Percentiles rank a stretch among this genome's conserved stretches.
Conservation (phyloP, 495 filamentous ascomycete genomes). For the Jackrogersella minutella region DNA sequence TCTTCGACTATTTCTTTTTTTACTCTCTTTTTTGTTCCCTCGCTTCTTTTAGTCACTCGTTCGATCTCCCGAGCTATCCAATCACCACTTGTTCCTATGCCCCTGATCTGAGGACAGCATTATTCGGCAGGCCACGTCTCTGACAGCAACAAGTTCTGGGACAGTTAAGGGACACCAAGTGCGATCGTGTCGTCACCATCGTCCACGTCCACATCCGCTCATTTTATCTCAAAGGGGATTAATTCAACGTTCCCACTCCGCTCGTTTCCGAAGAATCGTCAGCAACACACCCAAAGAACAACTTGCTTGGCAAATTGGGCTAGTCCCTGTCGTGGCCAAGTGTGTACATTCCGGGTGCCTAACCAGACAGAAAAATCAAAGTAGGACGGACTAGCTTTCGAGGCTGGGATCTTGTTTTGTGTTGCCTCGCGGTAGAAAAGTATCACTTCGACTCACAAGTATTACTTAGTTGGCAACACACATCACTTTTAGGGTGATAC, state of each 20-base stretch:
- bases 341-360: conserved; percentile 5
- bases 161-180: conserved; percentile 33
- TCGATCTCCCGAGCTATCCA: conserved; percentile 33
- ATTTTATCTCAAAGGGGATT: conserved; percentile 29
- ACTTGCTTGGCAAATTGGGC: conserved; percentile 22
- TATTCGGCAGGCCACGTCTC: conserved; percentile 42
- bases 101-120: conserved; percentile 47
- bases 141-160: conserved; percentile 34
- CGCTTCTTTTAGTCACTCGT: conserved; percentile 41
- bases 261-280: conserved; percentile 37
- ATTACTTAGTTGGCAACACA: conserved; percentile 27
- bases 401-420: conserved; percentile 17
- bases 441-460: conserved; percentile 8
- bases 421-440: conserved; percentile 8
- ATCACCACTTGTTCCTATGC: conserved; percentile 33
- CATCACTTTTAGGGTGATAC: conserved; percentile 16
- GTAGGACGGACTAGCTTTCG: neutral
- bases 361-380: conserved; percentile 30
- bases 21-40: conserved; percentile 18
- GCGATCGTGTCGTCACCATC: conserved; percentile 34
- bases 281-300: conserved; percentile 4
- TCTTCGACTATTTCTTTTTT: conserved; percentile 8
- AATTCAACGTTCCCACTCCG: conserved; percentile 24
- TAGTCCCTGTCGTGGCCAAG: conserved; percentile 19
- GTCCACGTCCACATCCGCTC: conserved; percentile 26